Base-by-base conservation (phyloP, 164 flowering plant genomes). In the Vitis cinerea region DNA sequence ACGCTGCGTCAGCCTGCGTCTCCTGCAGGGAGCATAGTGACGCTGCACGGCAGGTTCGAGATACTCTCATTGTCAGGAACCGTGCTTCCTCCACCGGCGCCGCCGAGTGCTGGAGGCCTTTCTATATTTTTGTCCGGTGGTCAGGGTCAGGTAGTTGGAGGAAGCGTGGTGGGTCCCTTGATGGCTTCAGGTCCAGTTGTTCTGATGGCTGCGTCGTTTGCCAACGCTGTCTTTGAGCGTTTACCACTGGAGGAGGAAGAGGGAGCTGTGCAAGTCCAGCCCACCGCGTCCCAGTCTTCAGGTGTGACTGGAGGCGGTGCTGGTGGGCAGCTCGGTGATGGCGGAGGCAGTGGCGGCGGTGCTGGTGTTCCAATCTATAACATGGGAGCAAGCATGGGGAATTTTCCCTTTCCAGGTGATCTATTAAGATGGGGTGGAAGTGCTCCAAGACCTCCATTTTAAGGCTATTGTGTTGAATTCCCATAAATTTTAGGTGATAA, bases 41-140 rank as follows among this genome's bases (percentile, higher is more conserved):
- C 84, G 9, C 69, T 87, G 15, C 84, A 79, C 61, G 90, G 90
- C 0, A 65, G 90, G 72, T 87, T 87, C 37, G 88, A 87, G 67
- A 82, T 86, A 16, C 66, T 86, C 4, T 81, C 86, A 0, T 64
- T 86, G 0, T 59, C 85, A 2, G 88, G 88, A 47, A 81, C 86
- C n/a, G 79, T 83, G 30, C 77, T 85, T 10, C 88, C 88, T 29
- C 82, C 88, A 7, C 86, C 88, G 7, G 85, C 85, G 27, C 85
- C 86, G 8, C 85, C 86, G 0, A 83, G 82, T 3, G 80, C 86
- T 0, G 82, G 82, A 8, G 86, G 86, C 3, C 51, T 85, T 62
- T 71, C 83, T 1, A 78, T 85, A 59, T 85, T 74, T 69, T 27
- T 85, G 60, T 70, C 81, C 1, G 88, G 88, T 1, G 86, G 81